Conservation (phyloP, 768 basidiomycete species). For the Naganishia antarctica region DNA sequence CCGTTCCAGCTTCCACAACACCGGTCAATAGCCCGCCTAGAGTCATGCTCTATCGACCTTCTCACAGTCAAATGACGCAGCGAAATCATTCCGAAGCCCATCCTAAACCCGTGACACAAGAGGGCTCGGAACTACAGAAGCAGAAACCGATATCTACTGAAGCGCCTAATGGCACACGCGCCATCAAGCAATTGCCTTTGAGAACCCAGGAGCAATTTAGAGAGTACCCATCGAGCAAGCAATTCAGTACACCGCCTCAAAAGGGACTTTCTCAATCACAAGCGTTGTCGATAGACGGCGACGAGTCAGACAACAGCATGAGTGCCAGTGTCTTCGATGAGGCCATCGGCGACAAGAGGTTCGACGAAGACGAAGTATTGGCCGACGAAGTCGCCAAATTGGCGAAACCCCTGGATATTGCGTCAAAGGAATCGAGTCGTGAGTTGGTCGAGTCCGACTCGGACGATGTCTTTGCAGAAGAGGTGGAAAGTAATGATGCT, state of each 20-base stretch:
- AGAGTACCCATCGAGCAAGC: not conserved
- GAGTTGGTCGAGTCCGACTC: not conserved
- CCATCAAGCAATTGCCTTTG: not conserved
- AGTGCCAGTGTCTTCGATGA: conserved; percentile 1
- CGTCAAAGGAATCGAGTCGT: not conserved
- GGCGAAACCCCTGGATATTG: not conserved
- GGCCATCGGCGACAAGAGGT: conserved; percentile 4
- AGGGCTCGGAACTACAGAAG: not conserved
- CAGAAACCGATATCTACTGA: not conserved
- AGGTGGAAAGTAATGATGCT: not conserved
- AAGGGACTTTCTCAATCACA: conserved; percentile 21
- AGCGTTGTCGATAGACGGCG: conserved; percentile 14
- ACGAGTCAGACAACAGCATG: conserved; percentile 8
- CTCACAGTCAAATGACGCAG: conserved; percentile 1
- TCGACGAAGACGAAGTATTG: conserved; percentile 7
- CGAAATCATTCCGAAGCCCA: too few species aligned
- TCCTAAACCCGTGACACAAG: too few species aligned
- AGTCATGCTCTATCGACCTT: not conserved
- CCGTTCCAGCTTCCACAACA: conserved; percentile 94
- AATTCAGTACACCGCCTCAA: not conserved
- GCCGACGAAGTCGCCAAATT: conserved; percentile 15
- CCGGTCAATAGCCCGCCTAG: conserved; percentile 69
- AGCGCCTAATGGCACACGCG: not conserved
- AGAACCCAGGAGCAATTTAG: not conserved
- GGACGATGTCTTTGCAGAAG: not conserved